Evolutionary conservation across 345 rosid genomes (phyloP).

Genomic region (Populus alba): DNA sequence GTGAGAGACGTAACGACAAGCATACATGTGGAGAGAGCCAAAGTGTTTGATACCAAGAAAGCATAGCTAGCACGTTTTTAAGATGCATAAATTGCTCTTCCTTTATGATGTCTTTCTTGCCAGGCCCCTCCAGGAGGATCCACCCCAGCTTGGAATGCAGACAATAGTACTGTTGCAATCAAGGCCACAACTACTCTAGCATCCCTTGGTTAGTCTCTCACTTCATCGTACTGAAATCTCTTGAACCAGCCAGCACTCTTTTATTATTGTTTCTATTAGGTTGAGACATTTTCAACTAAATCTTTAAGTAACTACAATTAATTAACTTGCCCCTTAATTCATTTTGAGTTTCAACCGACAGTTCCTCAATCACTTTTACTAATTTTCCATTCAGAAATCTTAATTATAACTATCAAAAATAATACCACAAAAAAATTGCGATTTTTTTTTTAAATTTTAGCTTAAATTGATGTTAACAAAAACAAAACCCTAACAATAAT

Average conservation of each 20-base stretch:
- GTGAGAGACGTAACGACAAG: constrained; percentile 17
- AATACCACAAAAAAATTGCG: no score
- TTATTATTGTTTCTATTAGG: no score
- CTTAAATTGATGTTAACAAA: no score
- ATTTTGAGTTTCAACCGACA: no score
- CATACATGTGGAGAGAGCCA: constrained; percentile 4
- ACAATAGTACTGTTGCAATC: constrained; percentile 10
- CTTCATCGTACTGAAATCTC: constrained; percentile 8
- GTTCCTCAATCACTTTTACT: no score
- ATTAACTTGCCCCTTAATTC: no score
- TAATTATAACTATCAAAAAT: no score
- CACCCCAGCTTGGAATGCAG: constrained; percentile 27
- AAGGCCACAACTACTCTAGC: constrained; percentile 7
- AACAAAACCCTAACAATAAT: no score
- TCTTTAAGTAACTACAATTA: no score
- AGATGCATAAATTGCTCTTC: constrained; percentile 18
- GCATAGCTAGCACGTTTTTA: constrained; percentile 22
- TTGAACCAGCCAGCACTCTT: constrained; percentile 18
- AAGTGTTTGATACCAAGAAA: constrained; percentile 25
- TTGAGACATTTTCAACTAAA: no score
- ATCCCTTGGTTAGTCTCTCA: constrained; percentile 11
- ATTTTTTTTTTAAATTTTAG: no score
- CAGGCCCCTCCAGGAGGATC: constrained; percentile 24
- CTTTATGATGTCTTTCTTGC: constrained; percentile 9
- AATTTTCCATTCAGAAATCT: no score